A percentile compares a stretch with the other conserved stretches of the same genome.
phyloP scores from a whole-genome alignment of 73 alveolate genomes.

The Tetrahymena borealis region DNA sequence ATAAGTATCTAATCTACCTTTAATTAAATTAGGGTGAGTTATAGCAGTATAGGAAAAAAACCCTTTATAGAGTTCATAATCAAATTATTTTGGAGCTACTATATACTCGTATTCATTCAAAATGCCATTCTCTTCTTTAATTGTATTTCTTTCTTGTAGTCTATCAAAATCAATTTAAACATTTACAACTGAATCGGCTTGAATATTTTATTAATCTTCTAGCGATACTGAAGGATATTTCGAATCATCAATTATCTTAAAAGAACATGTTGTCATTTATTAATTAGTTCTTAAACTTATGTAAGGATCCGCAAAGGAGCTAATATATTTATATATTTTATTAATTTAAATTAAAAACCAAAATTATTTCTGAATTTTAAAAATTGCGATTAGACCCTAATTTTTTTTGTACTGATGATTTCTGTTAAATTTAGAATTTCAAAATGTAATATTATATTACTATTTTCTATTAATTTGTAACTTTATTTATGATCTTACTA shows the following conservation, averaged over 20 bases:
- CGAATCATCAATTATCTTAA: not conserved
- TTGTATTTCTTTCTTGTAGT: not conserved
- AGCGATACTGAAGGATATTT: not conserved
- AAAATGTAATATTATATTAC: too few relatives aligned
- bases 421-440: too few relatives aligned
- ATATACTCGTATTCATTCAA: not conserved
- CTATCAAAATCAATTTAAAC: not conserved
- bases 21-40: not conserved
- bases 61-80: not conserved
- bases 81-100: not conserved
- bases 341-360: too few relatives aligned
- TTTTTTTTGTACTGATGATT: too few relatives aligned
- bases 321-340: not conserved
- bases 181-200: not conserved
- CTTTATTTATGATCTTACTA: too few relatives aligned
- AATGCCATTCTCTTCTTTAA: not conserved
- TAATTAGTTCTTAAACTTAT: not conserved
- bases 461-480: too few relatives aligned
- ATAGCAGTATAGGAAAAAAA: not conserved
- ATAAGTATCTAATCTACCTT: not conserved
- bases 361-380: too few relatives aligned
- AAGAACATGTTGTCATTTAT: not conserved
- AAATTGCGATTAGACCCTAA: too few relatives aligned
- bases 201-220: not conserved
- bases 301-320: not conserved